phyloP scores from a whole-genome alignment of 495 filamentous ascomycete species.

The Talaromyces wortmannii region DNA sequence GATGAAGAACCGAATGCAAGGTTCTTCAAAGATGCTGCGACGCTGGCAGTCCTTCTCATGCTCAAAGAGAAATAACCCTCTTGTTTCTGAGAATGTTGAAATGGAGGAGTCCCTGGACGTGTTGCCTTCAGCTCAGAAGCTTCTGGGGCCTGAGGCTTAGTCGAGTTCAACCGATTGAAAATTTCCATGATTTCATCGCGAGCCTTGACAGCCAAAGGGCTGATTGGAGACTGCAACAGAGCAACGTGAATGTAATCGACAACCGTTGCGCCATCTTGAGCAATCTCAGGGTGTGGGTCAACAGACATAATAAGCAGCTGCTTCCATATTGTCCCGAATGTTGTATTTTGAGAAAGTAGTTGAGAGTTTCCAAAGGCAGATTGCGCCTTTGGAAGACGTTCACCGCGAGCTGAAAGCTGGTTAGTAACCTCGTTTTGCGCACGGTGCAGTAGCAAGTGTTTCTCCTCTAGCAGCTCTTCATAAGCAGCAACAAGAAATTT shows the following conservation, averaged over 20 bases:
- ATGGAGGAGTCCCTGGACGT: conserved; percentile 46
- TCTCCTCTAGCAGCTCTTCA: conserved; percentile 84
- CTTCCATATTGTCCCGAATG: conserved; percentile 91
- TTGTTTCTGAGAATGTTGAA: conserved; percentile 38
- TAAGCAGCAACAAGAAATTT: conserved; percentile 90
- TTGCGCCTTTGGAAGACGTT: conserved; percentile 7
- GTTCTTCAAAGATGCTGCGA: conserved; percentile 65
- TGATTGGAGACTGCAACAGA: conserved; percentile 71
- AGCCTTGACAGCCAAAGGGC: conserved; percentile 56
- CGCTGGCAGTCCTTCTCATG: conserved; percentile 61
- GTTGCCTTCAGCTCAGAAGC: conserved; percentile 31
- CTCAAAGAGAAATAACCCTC: conserved; percentile 62
- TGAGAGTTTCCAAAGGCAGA: conserved; percentile 17
- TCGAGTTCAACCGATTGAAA: conserved; percentile 38
- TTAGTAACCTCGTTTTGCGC: conserved; percentile 19
- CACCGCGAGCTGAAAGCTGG: conserved; percentile 7
- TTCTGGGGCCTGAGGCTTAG: conserved; percentile 36
- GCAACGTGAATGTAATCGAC: conserved; percentile 77
- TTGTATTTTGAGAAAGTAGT: conserved; percentile 69
- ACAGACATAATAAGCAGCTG: conserved; percentile 84
- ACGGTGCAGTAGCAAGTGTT: conserved; percentile 53
- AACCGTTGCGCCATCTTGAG: conserved; percentile 70
- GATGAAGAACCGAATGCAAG: conserved; percentile 50
- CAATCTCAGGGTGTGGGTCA: conserved; percentile 91
- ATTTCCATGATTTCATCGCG: conserved; percentile 72